Evolutionary conservation across 208 protist species (phyloP).

Genomic region (Trypanosoma melophagium): DNA sequence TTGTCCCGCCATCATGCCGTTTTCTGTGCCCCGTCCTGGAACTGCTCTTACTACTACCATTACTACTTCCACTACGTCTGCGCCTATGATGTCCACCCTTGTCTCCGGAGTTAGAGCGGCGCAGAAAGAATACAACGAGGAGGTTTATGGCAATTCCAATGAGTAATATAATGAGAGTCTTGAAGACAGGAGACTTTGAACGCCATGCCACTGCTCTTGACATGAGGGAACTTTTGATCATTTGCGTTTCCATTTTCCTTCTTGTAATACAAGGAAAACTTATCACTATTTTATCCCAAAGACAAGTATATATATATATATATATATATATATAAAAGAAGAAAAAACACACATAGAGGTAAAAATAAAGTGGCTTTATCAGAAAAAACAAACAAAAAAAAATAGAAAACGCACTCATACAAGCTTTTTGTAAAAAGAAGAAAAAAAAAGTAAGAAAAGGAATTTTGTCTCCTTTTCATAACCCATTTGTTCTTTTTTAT

Average conservation of each 20-base stretch:
- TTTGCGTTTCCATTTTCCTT: not conserved
- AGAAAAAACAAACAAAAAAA: too few species aligned
- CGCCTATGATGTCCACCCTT: not conserved
- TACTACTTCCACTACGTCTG: not conserved
- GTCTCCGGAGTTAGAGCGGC: not conserved
- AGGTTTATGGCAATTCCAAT: constrained; percentile 15
- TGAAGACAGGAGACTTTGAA: not conserved
- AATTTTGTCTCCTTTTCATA: too few species aligned
- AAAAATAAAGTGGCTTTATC: too few species aligned
- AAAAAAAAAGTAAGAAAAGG: too few species aligned
- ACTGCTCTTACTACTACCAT: not conserved
- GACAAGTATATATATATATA: too few species aligned
- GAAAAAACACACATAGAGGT: too few species aligned
- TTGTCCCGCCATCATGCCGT: constrained; percentile 30
- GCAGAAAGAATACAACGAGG: constrained; percentile 9
- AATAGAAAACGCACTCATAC: too few species aligned
- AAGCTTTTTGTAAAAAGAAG: too few species aligned
- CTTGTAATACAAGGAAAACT: not conserved
- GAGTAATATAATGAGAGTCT: constrained; percentile 4
- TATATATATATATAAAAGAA: too few species aligned
- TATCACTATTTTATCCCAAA: not conserved
- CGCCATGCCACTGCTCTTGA: not conserved
- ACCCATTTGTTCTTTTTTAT: too few species aligned
- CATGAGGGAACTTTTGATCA: constrained; percentile 4
- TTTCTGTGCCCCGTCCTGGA: constrained; percentile 14